Evolutionary conservation across 2,329 filamentous ascomycete species (phyloP).

Genomic region (Pseudogymnoascus destructans): DNA sequence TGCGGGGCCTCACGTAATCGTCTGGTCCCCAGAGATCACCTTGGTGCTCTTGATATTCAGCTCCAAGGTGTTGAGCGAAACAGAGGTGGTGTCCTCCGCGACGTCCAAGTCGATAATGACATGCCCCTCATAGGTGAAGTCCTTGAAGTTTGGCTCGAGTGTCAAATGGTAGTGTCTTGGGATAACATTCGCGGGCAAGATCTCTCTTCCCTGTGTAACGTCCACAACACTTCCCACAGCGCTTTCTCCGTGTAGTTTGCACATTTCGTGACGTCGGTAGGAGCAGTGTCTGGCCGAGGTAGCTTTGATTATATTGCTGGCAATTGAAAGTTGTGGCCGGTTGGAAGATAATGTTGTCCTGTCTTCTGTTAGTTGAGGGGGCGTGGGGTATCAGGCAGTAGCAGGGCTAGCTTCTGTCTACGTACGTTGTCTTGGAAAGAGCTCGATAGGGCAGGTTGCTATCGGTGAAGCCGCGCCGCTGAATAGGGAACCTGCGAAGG

Average conservation of each 20-base stretch:
- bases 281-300: constrained; percentile 49
- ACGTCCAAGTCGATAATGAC: constrained; percentile 83
- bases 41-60: constrained; percentile 67
- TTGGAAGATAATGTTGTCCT: constrained; percentile 18
- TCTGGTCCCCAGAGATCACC: constrained; percentile 46
- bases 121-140: constrained; percentile 73
- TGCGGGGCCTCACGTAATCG: constrained; percentile 31
- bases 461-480: constrained; percentile 6
- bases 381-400: neutral
- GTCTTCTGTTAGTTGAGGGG: constrained; percentile 3
- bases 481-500: constrained; percentile 2
- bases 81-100: constrained; percentile 66
- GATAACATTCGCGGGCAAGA: constrained; percentile 83
- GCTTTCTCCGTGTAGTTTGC: constrained; percentile 44
- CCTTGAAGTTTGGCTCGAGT: constrained; percentile 79
- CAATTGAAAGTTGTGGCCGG: constrained; percentile 18
- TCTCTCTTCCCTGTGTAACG: constrained; percentile 57
- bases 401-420: constrained; percentile 8
- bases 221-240: constrained; percentile 43
- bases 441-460: constrained; percentile 7
- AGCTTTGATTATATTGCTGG: constrained; percentile 16
- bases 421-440: constrained; percentile 5
- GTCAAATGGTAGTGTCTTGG: constrained; percentile 87
- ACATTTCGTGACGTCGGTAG: constrained; percentile 60
- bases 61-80: constrained; percentile 80